phyloP scores from a whole-genome alignment of 2,329 filamentous ascomycete genomes.

The Paracoccidioides brasiliensis region DNA sequence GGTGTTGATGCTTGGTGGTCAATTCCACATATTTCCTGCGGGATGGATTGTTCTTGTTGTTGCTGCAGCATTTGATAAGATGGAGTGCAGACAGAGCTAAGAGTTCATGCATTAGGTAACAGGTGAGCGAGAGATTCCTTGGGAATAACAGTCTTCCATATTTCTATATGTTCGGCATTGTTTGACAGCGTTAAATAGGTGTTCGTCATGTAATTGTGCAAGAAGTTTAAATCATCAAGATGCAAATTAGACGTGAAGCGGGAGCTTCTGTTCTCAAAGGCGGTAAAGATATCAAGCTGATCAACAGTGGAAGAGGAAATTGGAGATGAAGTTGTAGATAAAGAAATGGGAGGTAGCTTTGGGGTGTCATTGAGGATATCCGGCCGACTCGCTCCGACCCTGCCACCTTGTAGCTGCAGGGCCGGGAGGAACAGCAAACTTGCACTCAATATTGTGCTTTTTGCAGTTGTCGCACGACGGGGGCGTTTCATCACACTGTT shows the following conservation, averaged over 20 bases:
- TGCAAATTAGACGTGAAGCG: slow-evolving; percentile 13
- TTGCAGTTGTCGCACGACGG: slow-evolving; percentile 16
- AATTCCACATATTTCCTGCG: slow-evolving; percentile 16
- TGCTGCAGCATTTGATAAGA: slow-evolving; percentile 15
- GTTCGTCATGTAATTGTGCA: slow-evolving; percentile 29
- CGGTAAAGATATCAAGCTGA: slow-evolving; percentile 11
- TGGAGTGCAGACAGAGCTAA: slow-evolving; percentile 17
- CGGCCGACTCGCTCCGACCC: neutral
- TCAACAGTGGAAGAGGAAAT: slow-evolving; percentile 8
- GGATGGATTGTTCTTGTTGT: slow-evolving; percentile 14
- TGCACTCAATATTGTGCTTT: slow-evolving; percentile 16
- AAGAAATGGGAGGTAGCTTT: neutral
- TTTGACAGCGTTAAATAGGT: slow-evolving; percentile 19
- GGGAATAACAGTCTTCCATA: slow-evolving; percentile 15
- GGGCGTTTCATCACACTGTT: slow-evolving; percentile 16
- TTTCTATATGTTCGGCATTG: slow-evolving; percentile 11
- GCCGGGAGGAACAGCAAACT: slow-evolving; percentile 10
- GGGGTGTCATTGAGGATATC: neutral
- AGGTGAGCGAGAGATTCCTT: slow-evolving; percentile 15
- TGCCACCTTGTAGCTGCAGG: neutral
- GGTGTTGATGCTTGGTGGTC: slow-evolving; percentile 18
- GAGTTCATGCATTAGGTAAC: slow-evolving; percentile 18
- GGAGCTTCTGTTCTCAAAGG: slow-evolving; percentile 7
- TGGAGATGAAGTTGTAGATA: slow-evolving; percentile 4
- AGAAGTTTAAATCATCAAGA: slow-evolving; percentile 32